Evolutionary conservation across 345 rosid genomes (phyloP).

Genomic region (Ailanthus altissimus): DNA sequence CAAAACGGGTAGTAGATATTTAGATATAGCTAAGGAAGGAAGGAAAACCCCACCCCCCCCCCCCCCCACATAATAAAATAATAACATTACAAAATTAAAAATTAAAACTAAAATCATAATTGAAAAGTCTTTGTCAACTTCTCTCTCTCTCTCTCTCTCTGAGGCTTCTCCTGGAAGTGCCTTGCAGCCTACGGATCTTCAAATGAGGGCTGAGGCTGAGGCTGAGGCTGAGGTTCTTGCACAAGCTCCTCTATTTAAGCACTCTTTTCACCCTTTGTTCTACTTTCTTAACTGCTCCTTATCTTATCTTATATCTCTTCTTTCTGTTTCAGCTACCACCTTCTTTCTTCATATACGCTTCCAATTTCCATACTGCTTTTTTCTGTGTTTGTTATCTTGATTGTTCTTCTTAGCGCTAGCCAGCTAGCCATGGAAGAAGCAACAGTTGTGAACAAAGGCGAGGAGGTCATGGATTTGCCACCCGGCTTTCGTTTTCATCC

Average conservation of each 20-base stretch:
- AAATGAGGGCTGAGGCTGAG: background rate
- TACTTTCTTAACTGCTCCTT: constrained; percentile 54
- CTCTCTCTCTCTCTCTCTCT: no score
- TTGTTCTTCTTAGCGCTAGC: no score
- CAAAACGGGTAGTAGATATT: constrained; percentile 39
- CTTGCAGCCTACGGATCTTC: constrained; percentile 79
- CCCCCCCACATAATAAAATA: background rate
- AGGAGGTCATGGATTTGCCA: constrained; percentile 61
- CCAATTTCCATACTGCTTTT: background rate
- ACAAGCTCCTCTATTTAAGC: constrained; percentile 63
- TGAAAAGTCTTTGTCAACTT: no score
- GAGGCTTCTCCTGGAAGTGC: constrained; percentile 45
- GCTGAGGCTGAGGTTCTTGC: constrained; percentile 10
- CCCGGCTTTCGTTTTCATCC: constrained; percentile 96
- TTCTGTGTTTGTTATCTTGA: no score
- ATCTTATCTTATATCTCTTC: constrained; percentile 21
- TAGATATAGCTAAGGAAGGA: constrained; percentile 28
- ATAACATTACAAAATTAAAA: background rate
- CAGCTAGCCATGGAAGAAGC: constrained; percentile 51
- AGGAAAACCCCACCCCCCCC: no score
- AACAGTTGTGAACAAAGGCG: constrained; percentile 56
- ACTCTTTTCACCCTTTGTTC: constrained; percentile 30
- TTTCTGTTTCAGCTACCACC: background rate
- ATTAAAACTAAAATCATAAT: no score
- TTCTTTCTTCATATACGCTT: background rate